Evolutionary conservation across 805 yeast genomes (phyloP).

Genomic region (Blastobotrys peoriensis): DNA sequence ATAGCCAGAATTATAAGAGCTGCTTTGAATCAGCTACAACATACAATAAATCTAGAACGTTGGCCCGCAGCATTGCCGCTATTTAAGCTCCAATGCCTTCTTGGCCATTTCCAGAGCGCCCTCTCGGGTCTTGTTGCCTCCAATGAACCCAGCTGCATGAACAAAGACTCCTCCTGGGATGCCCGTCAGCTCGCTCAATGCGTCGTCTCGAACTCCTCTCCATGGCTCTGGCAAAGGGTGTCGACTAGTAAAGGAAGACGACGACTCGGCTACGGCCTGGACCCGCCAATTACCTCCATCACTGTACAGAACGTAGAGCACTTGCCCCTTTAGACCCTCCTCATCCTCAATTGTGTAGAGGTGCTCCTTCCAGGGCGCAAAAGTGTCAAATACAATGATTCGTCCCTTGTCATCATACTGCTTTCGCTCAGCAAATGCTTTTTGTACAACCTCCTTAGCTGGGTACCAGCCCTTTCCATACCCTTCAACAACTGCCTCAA

Average conservation of each 20-base stretch:
- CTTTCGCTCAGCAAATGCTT: conserved; percentile 59
- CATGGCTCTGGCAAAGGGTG: conserved; percentile 82
- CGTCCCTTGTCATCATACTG: conserved; percentile 64
- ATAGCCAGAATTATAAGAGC: no score
- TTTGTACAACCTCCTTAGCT: conserved; percentile 68
- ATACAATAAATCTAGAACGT: no score
- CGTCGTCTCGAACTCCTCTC: conserved; percentile 95
- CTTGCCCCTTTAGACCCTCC: conserved; percentile 39
- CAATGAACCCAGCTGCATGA: conserved; percentile 95
- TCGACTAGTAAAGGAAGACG: conserved; percentile 77
- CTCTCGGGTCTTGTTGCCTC: conserved; percentile 80
- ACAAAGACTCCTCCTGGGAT: conserved; percentile 83
- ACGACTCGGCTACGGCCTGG: conserved; percentile 81
- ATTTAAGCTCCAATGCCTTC: conserved; percentile 28
- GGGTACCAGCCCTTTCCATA: conserved; percentile 89
- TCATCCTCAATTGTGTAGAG: conserved; percentile 62
- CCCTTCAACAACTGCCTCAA: conserved; percentile 56
- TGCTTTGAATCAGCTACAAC: no score
- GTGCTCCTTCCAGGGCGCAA: conserved; percentile 96
- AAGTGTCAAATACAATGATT: conserved; percentile 64
- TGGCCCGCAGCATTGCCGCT: no score
- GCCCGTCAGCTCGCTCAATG: conserved; percentile 65
- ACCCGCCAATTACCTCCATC: conserved; percentile 80
- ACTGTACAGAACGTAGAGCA: conserved; percentile 71
- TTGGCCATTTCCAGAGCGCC: conserved; percentile 72